A percentile compares a stretch with the other conserved stretches of the same genome.
Conservation (phyloP, 306 rosid species). For the Lablab purpureus region DNA sequence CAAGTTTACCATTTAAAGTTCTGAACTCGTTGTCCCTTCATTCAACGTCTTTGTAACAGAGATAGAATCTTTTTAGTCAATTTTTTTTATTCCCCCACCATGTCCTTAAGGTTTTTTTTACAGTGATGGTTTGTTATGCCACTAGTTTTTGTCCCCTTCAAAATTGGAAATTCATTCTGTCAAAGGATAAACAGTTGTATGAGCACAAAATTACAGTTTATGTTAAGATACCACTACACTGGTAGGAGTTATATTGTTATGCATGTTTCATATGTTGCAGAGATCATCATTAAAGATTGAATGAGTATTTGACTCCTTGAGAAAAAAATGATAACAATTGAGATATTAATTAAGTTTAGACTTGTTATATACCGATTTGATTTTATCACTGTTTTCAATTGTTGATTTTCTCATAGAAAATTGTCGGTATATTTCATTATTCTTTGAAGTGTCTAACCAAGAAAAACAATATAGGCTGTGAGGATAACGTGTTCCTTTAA, state of each 20-base stretch:
- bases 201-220: neutral
- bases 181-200: neutral
- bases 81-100: neutral
- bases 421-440: too few species aligned
- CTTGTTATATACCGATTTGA: too few species aligned
- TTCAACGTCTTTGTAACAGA: neutral
- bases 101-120: neutral
- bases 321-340: too few species aligned
- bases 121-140: slow-evolving; percentile 40
- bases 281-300: neutral
- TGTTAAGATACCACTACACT: neutral
- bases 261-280: neutral
- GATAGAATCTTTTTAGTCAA: slow-evolving; percentile 4
- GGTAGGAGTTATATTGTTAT: neutral
- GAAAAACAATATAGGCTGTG: neutral
- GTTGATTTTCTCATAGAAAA: too few species aligned
- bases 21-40: neutral
- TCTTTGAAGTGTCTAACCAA: neutral
- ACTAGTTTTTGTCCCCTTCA: neutral
- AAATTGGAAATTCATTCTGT: neutral
- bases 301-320: neutral
- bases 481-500: neutral
- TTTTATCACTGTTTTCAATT: too few species aligned
- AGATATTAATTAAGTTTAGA: too few species aligned
- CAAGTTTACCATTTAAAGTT: slow-evolving; percentile 28